These are phyloP conservation scores for Tephrocybe sp. DNA, from an alignment of 768 basidiomycete genomes.

Conservation along the genomic window DNA sequence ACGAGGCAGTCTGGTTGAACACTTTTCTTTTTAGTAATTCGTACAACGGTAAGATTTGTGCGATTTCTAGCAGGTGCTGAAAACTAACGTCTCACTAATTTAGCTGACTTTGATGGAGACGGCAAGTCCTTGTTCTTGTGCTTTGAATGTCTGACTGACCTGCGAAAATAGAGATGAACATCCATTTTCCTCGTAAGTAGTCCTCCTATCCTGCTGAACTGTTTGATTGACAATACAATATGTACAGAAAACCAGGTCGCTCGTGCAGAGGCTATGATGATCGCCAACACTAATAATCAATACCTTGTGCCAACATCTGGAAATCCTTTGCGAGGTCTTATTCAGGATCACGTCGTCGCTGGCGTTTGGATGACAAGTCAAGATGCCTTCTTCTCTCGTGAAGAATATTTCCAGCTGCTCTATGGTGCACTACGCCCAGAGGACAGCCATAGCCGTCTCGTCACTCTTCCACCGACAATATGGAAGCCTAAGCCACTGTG, in stretches of 20 bases:
- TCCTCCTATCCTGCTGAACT: not conserved
- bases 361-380: conserved; percentile 99
- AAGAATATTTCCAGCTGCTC: conserved; percentile 94
- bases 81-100: conserved; percentile 1
- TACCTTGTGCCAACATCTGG: conserved; percentile 99
- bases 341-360: conserved; percentile 98
- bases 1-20: conserved; percentile 3
- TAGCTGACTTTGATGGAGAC: conserved; percentile 93
- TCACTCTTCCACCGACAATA: conserved; percentile 87
- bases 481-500: conserved; percentile 90
- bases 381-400: conserved; percentile 91
- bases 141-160: conserved; percentile 10
- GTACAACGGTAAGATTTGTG: conserved; percentile 74
- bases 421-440: conserved; percentile 95
- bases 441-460: conserved; percentile 68
- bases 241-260: conserved; percentile 98
- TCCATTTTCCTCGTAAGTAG: conserved; percentile 93
- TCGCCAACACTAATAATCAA: conserved; percentile 98
- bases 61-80: not conserved
- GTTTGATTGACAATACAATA: conserved; percentile 9
- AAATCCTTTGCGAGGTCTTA: conserved; percentile 94
- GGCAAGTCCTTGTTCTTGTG: conserved; percentile 40
- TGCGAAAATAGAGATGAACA: conserved; percentile 85
- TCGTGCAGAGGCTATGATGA: conserved; percentile 88
- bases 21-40: conserved; percentile 69